These are phyloP conservation scores for Suhomyces canberraensis DNA, from an alignment of 805 yeast genomes.

Conservation along the genomic window DNA sequence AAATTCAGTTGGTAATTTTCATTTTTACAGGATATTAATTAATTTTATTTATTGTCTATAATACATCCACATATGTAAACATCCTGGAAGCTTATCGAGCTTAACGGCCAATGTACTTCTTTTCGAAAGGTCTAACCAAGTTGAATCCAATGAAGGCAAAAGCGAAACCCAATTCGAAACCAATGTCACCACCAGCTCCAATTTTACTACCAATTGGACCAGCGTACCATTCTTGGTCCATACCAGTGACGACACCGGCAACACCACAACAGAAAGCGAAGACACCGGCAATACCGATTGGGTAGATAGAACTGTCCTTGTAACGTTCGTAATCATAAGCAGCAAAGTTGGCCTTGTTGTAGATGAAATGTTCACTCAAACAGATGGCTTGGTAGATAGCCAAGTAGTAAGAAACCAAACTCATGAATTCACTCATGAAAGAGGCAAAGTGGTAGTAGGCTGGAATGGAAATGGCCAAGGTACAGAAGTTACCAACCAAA, in stretches of 20 bases:
- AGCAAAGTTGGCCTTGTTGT: conserved; percentile 56
- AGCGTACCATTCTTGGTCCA: conserved; percentile 80
- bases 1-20: too few relatives aligned
- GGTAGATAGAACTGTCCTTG: conserved; percentile 55
- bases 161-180: conserved; percentile 70
- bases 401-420: conserved; percentile 85
- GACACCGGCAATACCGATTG: conserved; percentile 76
- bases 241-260: conserved; percentile 83
- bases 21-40: too few relatives aligned
- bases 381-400: conserved; percentile 77
- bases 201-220: conserved; percentile 65
- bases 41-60: background rate
- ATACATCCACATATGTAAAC: too few relatives aligned
- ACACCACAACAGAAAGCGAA: conserved; percentile 78
- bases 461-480: conserved; percentile 86
- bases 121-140: conserved; percentile 59
- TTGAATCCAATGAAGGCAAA: conserved; percentile 66
- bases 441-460: conserved; percentile 70
- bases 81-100: too few relatives aligned
- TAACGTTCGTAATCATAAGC: conserved; percentile 65
- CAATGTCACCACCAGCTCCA: conserved; percentile 84
- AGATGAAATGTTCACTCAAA: conserved; percentile 80
- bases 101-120: conserved; percentile 56
- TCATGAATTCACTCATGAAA: conserved; percentile 86
- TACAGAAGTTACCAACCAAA: conserved; percentile 64